Conservation (phyloP, 1,284 basidiomycete genomes). For the Schizophyllum amplum region DNA sequence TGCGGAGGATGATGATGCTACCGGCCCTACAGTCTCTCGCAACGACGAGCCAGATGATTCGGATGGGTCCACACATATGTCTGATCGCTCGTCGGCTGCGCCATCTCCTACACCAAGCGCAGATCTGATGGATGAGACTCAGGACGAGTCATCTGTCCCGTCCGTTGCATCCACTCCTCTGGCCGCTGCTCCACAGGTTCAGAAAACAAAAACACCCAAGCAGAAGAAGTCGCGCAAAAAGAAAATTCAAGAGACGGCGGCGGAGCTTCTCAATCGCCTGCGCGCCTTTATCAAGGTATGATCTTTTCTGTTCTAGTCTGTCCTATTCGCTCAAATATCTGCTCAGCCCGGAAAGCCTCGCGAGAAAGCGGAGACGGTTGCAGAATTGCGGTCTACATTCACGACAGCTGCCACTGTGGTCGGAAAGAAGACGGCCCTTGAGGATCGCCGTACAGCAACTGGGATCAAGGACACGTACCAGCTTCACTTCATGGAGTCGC, state of each 20-base stretch:
- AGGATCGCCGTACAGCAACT: slow-evolving; percentile 12
- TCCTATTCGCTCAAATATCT: neutral
- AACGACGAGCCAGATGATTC: neutral
- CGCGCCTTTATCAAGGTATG: slow-evolving; percentile 14
- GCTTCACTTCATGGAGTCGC: slow-evolving; percentile 15
- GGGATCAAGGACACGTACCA: slow-evolving; percentile 25
- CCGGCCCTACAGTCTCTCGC: neutral
- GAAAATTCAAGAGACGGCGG: slow-evolving; percentile 5
- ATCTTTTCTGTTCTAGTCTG: neutral
- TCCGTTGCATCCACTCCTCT: no score
- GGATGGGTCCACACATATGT: no score
- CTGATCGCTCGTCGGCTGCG: no score
- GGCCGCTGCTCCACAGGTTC: neutral
- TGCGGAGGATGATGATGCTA: neutral
- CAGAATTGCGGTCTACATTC: slow-evolving; percentile 13
- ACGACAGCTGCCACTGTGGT: slow-evolving; percentile 11
- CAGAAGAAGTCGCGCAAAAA: neutral
- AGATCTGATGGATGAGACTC: neutral
- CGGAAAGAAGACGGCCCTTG: slow-evolving; percentile 14
- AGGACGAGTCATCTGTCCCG: no score
- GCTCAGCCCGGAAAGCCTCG: slow-evolving; percentile 14
- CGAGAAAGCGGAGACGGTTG: slow-evolving; percentile 13
- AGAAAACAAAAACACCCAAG: neutral
- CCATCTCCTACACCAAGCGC: no score
- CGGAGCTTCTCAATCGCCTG: slow-evolving; percentile 12